phyloP scores from a whole-genome alignment of 2,329 filamentous ascomycete species.

The Biscogniauxia sp. region DNA sequence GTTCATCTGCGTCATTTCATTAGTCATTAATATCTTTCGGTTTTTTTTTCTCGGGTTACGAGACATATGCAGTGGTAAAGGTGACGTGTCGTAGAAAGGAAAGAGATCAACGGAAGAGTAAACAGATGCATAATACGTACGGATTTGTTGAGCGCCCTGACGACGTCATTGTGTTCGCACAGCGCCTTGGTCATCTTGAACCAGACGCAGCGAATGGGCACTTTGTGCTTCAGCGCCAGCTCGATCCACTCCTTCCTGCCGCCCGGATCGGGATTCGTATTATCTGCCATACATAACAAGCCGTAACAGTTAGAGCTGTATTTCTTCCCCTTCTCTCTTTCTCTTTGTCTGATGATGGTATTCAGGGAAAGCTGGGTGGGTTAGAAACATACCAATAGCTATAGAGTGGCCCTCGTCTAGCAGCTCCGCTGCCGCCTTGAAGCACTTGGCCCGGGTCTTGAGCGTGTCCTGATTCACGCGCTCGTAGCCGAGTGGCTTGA shows the following conservation, averaged over 20 bases:
- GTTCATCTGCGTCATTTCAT: conserved; percentile 61
- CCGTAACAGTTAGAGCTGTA: background rate
- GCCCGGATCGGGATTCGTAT: conserved; percentile 85
- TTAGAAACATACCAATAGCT: conserved; percentile 61
- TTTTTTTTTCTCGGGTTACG: background rate
- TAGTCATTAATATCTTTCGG: background rate
- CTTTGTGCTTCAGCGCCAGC: conserved; percentile 65
- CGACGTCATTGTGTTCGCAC: conserved; percentile 82
- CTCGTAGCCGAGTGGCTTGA: conserved; percentile 76
- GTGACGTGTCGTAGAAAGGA: conserved; percentile 2
- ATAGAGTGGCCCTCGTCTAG: conserved; percentile 67
- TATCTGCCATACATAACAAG: conserved; percentile 60
- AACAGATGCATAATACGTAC: conserved; percentile 23
- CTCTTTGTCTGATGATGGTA: background rate
- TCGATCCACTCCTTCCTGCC: conserved; percentile 76
- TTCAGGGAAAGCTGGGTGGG: background rate
- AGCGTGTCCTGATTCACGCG: conserved; percentile 88
- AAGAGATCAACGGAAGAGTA: background rate
- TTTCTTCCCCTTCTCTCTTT: background rate
- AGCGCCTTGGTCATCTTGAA: conserved; percentile 72
- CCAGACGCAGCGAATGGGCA: conserved; percentile 81
- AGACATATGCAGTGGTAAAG: conserved; percentile 5
- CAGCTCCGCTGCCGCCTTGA: conserved; percentile 68
- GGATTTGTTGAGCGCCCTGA: conserved; percentile 64
- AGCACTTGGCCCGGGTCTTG: conserved; percentile 68